Evolutionary conservation across 495 filamentous ascomycete species (phyloP).

Genomic region (Penicillium fimorum): DNA sequence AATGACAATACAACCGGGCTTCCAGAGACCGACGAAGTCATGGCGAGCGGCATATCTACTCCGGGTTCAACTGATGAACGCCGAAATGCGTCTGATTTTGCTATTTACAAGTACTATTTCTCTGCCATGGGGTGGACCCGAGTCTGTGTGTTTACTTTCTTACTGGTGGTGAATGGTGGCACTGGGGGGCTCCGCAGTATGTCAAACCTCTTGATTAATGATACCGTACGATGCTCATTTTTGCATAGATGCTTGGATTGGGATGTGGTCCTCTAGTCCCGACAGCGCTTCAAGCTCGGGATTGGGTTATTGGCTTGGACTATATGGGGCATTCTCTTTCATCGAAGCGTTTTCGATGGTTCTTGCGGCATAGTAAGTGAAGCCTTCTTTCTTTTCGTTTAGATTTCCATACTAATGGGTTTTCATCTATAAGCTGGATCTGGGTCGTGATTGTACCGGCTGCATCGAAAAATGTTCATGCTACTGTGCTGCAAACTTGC

Average conservation of each 20-base stretch:
- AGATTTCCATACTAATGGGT: background rate
- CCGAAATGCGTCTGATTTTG: constrained; percentile 9
- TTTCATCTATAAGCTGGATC: constrained; percentile 14
- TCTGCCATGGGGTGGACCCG: constrained; percentile 18
- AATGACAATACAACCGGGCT: background rate
- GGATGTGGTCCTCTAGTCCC: constrained; percentile 22
- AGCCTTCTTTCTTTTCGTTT: background rate
- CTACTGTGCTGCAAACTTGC: constrained; percentile 13
- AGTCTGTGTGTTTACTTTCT: constrained; percentile 9
- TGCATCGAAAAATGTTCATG: constrained; percentile 21
- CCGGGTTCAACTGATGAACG: background rate
- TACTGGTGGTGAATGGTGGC: constrained; percentile 9
- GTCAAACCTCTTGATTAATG: background rate
- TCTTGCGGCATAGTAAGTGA: background rate
- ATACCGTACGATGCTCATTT: background rate
- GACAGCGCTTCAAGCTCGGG: constrained; percentile 7
- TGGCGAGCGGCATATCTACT: background rate
- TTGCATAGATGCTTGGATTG: constrained; percentile 19
- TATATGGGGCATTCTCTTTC: constrained; percentile 23
- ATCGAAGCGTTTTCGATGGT: constrained; percentile 14
- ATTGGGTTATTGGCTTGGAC: constrained; percentile 25
- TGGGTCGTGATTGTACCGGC: constrained; percentile 27
- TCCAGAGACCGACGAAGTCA: background rate
- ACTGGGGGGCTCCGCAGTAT: constrained; percentile 15
- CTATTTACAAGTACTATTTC: constrained; percentile 24